phyloP scores from a whole-genome alignment of 1,139 yeast genomes.

The Insectozyma bohioensis region DNA sequence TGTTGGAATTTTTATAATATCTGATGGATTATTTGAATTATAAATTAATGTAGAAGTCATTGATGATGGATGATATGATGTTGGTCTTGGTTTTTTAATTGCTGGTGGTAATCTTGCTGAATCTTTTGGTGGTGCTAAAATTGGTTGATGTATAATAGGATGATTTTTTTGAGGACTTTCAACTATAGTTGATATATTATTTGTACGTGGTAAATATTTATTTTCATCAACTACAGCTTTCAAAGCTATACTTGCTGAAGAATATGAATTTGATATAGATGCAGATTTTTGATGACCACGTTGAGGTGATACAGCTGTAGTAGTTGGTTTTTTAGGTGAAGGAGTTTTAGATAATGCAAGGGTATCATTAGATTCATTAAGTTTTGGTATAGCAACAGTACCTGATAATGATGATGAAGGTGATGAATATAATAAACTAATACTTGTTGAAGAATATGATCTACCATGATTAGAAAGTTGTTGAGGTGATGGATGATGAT shows the following conservation, averaged over 20 bases:
- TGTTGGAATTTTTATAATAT: conserved; percentile 34
- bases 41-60: conserved; percentile 39
- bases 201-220: too few species aligned
- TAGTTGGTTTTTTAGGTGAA: conserved; percentile 15
- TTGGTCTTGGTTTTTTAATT: conserved; percentile 69
- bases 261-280: conserved; percentile 30
- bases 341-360: conserved; percentile 14
- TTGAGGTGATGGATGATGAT: conserved; percentile 9
- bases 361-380: conserved; percentile 12
- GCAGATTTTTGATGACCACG: conserved; percentile 40
- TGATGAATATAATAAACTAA: conserved; percentile 41
- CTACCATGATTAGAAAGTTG: conserved; percentile 28
- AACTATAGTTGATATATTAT: conserved; percentile 44
- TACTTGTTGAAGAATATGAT: conserved; percentile 47
- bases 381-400: conserved; percentile 32
- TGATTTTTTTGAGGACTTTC: conserved; percentile 41
- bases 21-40: too few species aligned
- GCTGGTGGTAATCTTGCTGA: conserved; percentile 39
- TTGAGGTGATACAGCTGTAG: conserved; percentile 15
- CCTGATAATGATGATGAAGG: conserved; percentile 57
- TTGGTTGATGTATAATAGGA: not conserved
- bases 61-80: conserved; percentile 73
- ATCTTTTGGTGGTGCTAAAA: conserved; percentile 10
- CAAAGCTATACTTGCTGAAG: conserved; percentile 62
- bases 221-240: too few species aligned